Evolutionary conservation across 148 eudicot species (phyloP), one percentile per base, ranked within the genome.

Genomic region (Rhododendron ovatum): DNA sequence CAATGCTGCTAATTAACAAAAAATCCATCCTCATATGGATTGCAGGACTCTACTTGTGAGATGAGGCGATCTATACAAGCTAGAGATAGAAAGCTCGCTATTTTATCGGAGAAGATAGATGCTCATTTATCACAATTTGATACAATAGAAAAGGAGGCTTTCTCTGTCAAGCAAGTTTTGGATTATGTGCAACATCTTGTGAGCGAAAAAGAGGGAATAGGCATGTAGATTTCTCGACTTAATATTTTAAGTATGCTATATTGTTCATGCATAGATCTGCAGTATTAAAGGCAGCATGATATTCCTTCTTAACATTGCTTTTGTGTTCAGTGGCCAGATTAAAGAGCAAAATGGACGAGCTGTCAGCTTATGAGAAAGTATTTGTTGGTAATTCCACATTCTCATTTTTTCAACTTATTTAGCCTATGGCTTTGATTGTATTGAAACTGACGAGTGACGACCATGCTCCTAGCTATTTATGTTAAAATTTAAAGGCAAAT

Each of bases 21-120:
- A 65, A 12, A 28, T 12, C 18, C 7, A 69, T 30, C 75, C 37
- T 0, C 75, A 28, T 78, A 3, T 82, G 65, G 33, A 87, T 51
- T 78, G 87, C 87, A 93, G 93, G 92, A 90, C 41, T 93, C 93
- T 76, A 91, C 91, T 35, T 87, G 77, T 89, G 92, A 91, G 83
- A 82, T 93, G 92, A 91, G 89, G 87, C 88, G 89, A 82, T 88
- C 95, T 39, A 88, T 91, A 81, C 91, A 90, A 87, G 47, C 86
- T 75, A 89, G 87, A 86, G 95, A 93, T 63, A 88, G 88, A 85
- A 91, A 84, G 85, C 88, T 92, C 55, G 84, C 75, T 81, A 41
- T 87, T 75, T 87, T 92, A 47, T 87, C 85, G 3, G 92, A 92
- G 85, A 92, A 91, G 90, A 89, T 92, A 65, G 88, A 89, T 81